Percentiles rank a stretch among this genome's conserved stretches.
These are phyloP conservation scores for Pseudozyma sp. DNA, from an alignment of 1,284 basidiomycete species.

Conservation along the genomic window DNA sequence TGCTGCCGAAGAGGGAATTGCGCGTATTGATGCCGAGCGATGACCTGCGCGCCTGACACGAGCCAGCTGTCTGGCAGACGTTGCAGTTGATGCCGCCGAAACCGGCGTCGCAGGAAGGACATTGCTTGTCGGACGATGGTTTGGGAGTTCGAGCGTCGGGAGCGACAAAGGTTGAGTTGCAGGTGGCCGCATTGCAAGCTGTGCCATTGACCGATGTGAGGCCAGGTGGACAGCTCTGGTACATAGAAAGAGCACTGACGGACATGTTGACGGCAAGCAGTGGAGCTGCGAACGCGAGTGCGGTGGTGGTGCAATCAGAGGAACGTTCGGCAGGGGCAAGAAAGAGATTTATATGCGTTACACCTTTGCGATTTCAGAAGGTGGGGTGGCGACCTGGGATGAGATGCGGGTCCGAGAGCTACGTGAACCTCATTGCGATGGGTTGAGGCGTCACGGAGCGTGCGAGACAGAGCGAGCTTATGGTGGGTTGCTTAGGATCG, in stretches of 20 bases:
- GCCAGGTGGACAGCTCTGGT: constrained; percentile 52
- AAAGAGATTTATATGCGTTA: no score
- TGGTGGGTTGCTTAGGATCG: no score
- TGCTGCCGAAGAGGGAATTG: constrained; percentile 27
- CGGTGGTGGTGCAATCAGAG: no score
- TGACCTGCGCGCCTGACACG: constrained; percentile 43
- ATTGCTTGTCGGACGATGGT: constrained; percentile 27
- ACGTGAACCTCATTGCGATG: no score
- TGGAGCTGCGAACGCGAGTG: neutral
- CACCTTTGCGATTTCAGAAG: no score
- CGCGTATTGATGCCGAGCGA: constrained; percentile 25
- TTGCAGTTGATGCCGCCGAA: constrained; percentile 62
- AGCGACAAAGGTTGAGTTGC: constrained; percentile 51
- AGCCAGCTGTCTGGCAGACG: constrained; percentile 41
- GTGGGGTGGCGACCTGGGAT: no score
- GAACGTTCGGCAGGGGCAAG: no score
- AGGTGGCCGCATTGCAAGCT: constrained; percentile 52
- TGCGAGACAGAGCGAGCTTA: no score
- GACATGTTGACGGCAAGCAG: constrained; percentile 30
- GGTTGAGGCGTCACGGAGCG: no score
- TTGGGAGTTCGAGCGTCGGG: constrained; percentile 41
- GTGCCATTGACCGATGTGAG: constrained; percentile 42
- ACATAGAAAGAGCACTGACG: constrained; percentile 42
- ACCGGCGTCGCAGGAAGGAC: constrained; percentile 48
- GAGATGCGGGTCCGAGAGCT: no score